Base-by-base conservation (phyloP, 2,329 filamentous ascomycete species). In the Neonectria punicea region DNA sequence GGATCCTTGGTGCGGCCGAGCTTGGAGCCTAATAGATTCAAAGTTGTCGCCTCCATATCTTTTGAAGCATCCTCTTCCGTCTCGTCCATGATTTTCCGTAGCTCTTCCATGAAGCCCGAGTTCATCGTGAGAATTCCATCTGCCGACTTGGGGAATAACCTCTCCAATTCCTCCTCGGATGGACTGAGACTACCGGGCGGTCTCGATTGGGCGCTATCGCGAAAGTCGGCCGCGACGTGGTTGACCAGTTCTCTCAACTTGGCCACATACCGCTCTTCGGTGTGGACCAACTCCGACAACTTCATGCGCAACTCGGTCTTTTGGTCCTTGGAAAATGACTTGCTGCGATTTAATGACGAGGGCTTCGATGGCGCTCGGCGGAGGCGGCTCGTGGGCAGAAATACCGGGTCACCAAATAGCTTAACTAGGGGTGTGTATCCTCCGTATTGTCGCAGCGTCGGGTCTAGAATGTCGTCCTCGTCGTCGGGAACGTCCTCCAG, bases 201-300 rank as follows among this genome's bases (percentile, higher is more conserved):
- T 71, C 86, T 86, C 32, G 81, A 82, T 71, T 86, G 89, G 4
- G 91, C 90, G 67, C 89, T 91, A 55, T 90, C 83, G 34, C 92
- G 89, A 73, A 97, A 94, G 67, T 97, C 92, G 59, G 89, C 88
- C 28, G 93, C 93, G 32, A 98, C 89, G 64, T 91, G 89, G 67
- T 92, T 89, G 46, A 97, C 92, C 65, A 99, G 81, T 70, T 96
- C 92, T 67, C 92, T 89, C 61, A 99, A 81, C 78, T 98, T 98
- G 73, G 87, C 86, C 46, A 99, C 93, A 79, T 98, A 99, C 78
- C 93, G 91, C 76, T 96, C 93, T 78, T 99, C 96, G 0, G 96
- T 99, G 74, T 97, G 93, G 36, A 98, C 88, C 65, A 98, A 82
- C 78, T 99, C 96, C 64, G 89, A 90, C 85, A 99, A 90, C 78